Evolutionary conservation across 768 basidiomycete genomes (phyloP).

Genomic region (Suillus spraguei): DNA sequence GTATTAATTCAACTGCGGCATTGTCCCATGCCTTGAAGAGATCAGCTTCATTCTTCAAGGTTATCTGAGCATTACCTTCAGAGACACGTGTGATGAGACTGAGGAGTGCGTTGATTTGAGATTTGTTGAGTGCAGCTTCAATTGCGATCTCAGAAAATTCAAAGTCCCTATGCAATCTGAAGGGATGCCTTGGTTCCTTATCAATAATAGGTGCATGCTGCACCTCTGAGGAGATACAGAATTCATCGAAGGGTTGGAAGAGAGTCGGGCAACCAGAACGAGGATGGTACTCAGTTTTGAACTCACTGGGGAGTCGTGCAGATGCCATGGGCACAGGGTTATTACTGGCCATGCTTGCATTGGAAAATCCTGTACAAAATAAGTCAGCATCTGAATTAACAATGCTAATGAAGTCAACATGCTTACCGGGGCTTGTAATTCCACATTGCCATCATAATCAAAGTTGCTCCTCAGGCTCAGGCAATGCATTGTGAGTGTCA

Average conservation of each 20-base stretch:
- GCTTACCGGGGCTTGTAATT: conserved; percentile 4
- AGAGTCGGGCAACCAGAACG: conserved; percentile 14
- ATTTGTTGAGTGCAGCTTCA: conserved; percentile 16
- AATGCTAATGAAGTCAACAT: neutral
- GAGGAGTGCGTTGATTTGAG: conserved; percentile 12
- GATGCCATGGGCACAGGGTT: neutral
- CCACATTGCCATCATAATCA: neutral
- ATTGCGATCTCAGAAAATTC: conserved; percentile 18
- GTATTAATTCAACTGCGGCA: conserved; percentile 10
- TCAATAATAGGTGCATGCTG: conserved; percentile 12
- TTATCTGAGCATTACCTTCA: conserved; percentile 23
- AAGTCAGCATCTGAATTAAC: neutral
- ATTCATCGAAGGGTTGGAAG: conserved; percentile 22
- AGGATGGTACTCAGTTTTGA: conserved; percentile 32
- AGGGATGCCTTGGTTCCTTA: conserved; percentile 11
- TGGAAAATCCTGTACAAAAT: neutral
- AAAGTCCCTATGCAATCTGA: conserved; percentile 13
- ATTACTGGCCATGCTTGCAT: neutral
- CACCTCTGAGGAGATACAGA: neutral
- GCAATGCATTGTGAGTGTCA: neutral
- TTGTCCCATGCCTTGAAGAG: conserved; percentile 11
- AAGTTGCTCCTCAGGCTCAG: neutral
- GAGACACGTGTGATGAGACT: conserved; percentile 10
- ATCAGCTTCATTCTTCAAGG: conserved; percentile 13
- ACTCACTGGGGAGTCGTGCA: conserved; percentile 1